Base-by-base conservation (phyloP, 208 protist genomes). In the Porcisia deanei region DNA sequence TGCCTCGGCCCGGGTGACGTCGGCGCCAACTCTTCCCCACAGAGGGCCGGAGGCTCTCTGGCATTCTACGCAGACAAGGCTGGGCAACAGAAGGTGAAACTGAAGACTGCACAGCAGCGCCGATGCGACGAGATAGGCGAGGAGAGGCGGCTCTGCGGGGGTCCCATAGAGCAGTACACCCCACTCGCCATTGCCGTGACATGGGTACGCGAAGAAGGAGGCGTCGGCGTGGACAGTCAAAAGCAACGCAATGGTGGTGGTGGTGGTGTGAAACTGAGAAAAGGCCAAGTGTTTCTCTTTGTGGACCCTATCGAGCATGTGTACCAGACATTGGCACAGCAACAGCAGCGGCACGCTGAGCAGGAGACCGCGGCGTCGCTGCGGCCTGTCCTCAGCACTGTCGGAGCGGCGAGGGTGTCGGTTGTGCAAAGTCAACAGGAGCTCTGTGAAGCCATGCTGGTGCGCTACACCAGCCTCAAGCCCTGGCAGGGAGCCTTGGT, bases 11-110 rank as follows among this genome's bases (percentile, higher is more conserved):
- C 88, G 0, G 92, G 90, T 45, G 58, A 65, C 16, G 75, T 92
- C 54, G 88, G 87, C n/a, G 80, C 66, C 22, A 63, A 55, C 25
- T 34, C 20, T 41, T 53, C 73, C 30, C 57, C 57, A 20, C 52
- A 71, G n/a, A 69, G 70, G 53, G 45, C 53, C 39, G 64, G 63
- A 45, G 80, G 72, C 16, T 84, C 77, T 39, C 71, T 93, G 25
- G 79, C 85, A 34, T 96, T 96, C 73, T 94, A 93, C 80, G 79
- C 88, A n/a, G 89, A 96, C 76, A 87, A 87, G 73, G 87, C 77
- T 14, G 80, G 80, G 41, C 71, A 82, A 71, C 67, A 76, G 81
- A 71, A 58, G 66, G 71, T n/a, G 41, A 25, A n/a, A 60, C 64
- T 58, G 43, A 76, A 80, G 74, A 77, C 43, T 34, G 60, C 60